phyloP scores from a whole-genome alignment of 2,329 filamentous ascomycete species.

The Paracoccidioides lutzii region DNA sequence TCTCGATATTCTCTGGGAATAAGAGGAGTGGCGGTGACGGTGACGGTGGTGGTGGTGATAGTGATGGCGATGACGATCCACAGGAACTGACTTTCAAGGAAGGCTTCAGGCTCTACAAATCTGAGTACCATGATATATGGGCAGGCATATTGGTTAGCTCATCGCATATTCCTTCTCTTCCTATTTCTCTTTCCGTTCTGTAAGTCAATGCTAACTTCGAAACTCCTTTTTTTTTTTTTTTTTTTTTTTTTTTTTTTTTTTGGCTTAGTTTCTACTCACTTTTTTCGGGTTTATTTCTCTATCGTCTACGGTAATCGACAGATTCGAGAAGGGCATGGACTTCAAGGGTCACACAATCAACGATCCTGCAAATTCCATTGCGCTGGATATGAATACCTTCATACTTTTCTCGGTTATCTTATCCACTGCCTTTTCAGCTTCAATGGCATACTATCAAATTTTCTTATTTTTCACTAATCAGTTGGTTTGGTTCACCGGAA shows the following conservation, averaged over 20 bases:
- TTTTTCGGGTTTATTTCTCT: conserved; percentile 64
- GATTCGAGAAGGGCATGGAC: conserved; percentile 52
- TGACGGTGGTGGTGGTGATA: no score
- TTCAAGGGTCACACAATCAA: conserved; percentile 65
- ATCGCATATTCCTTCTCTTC: neutral
- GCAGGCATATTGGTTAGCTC: conserved; percentile 58
- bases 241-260: no score
- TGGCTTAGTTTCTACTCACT: conserved; percentile 50
- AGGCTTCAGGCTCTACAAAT: conserved; percentile 65
- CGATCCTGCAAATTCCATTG: conserved; percentile 50
- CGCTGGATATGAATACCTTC: conserved; percentile 70
- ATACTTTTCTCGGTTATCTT: conserved; percentile 74
- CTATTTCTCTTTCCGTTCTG: conserved; percentile 6
- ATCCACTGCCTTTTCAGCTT: conserved; percentile 58
- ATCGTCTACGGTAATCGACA: conserved; percentile 60
- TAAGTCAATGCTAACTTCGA: neutral
- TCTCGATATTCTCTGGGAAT: neutral
- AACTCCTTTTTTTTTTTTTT: conserved; percentile 8
- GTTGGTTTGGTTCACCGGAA: conserved; percentile 86
- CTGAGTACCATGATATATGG: conserved; percentile 89
- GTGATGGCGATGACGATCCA: neutral
- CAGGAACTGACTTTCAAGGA: conserved; percentile 50
- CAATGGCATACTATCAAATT: conserved; percentile 61
- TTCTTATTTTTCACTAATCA: conserved; percentile 72
- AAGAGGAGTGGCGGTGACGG: neutral